Conservation (phyloP, 2,329 filamentous ascomycete species). For the Colletotrichum spinosum region DNA sequence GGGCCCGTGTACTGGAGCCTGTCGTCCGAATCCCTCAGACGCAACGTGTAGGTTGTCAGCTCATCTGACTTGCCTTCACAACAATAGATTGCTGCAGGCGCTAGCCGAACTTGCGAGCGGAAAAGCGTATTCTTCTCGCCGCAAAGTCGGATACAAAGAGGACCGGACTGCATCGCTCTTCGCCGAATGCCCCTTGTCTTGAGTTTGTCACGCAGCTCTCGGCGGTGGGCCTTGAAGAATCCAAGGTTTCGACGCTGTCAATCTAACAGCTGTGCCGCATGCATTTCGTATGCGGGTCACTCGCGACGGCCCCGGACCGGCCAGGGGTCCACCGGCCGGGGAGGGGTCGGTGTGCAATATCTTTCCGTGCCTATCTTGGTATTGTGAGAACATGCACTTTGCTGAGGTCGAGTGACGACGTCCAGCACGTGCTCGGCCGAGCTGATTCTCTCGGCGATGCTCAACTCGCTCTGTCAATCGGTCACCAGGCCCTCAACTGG, state of each 20-base stretch:
- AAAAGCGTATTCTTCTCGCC: neutral
- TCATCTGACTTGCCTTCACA: neutral
- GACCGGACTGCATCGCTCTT: neutral
- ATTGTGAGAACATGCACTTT: too few species aligned
- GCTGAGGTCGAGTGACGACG: too few species aligned
- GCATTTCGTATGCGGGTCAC: conserved; percentile 26
- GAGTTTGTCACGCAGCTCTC: neutral
- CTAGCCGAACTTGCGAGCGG: too few species aligned
- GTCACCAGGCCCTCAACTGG: too few species aligned
- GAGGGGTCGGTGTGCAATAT: conserved; percentile 9
- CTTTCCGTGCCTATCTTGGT: too few species aligned
- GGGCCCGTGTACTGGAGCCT: neutral
- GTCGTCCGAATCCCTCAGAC: neutral
- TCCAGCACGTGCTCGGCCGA: too few species aligned
- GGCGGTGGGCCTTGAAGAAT: conserved; percentile 13
- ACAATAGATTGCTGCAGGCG: neutral
- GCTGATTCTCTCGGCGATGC: too few species aligned
- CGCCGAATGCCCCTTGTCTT: too few species aligned
- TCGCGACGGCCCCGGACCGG: conserved; percentile 4
- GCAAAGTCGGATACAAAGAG: conserved; percentile 7
- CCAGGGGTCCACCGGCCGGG: conserved; percentile 14
- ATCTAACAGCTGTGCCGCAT: conserved; percentile 27
- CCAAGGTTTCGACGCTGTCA: conserved; percentile 18
- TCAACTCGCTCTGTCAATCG: too few species aligned
- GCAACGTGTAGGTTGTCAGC: neutral